Conservation (phyloP, 352 stramenopile species). For the Chrysophaeum taylorii region DNA sequence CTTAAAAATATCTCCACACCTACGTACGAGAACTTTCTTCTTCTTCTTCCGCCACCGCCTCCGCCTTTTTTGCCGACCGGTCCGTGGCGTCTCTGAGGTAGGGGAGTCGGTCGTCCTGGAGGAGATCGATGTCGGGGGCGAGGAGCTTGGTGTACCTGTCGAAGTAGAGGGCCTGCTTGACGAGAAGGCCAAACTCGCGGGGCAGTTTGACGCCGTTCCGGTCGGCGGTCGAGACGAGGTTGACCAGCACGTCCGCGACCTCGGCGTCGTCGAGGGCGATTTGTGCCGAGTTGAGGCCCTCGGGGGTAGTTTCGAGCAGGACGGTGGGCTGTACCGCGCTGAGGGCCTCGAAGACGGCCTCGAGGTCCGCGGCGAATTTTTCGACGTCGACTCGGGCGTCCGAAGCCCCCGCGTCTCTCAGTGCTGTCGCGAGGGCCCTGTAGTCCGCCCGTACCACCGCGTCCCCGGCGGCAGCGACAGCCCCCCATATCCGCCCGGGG, state of each 20-base stretch:
- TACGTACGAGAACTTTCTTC: no score
- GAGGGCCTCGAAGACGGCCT: conserved; percentile 1
- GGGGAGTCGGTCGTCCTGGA: no score
- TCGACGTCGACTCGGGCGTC: conserved; percentile 22
- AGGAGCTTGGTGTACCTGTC: conserved; percentile 34
- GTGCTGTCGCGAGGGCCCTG: conserved; percentile 9
- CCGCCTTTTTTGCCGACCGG: no score
- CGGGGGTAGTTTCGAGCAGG: neutral
- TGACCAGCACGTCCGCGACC: conserved; percentile 27
- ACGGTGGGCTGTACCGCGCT: neutral
- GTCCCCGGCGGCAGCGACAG: conserved; percentile 29
- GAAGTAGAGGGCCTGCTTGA: conserved; percentile 42
- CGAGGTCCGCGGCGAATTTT: conserved; percentile 27
- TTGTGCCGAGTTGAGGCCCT: neutral
- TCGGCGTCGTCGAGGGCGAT: conserved; percentile 22
- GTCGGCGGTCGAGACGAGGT: conserved; percentile 29
- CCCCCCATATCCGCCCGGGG: conserved; percentile 25
- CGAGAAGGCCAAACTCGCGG: conserved; percentile 36
- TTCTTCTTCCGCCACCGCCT: no score
- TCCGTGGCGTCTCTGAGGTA: no score
- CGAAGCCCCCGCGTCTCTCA: conserved; percentile 26
- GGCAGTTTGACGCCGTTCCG: conserved; percentile 36
- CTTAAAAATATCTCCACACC: no score
- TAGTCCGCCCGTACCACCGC: conserved; percentile 27
- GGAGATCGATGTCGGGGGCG: conserved; percentile 33